phyloP scores from a whole-genome alignment of 2,329 filamentous ascomycete genomes.

The Penicillium sp. region DNA sequence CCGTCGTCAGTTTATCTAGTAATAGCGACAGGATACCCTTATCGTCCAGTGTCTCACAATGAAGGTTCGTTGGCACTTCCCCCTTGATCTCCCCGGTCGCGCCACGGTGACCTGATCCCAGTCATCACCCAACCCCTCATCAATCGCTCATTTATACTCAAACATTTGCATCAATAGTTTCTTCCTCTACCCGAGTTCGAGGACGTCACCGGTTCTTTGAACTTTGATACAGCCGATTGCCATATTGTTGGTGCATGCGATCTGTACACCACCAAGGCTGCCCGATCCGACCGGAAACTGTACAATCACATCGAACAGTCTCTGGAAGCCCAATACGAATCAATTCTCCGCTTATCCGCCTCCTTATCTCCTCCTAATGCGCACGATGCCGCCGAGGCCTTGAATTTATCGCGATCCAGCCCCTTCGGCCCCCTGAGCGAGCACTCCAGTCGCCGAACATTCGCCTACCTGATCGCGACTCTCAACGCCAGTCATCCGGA shows the following conservation, averaged over 20 bases:
- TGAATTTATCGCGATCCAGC: constrained; percentile 82
- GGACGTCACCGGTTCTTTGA: constrained; percentile 85
- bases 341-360: constrained; percentile 80
- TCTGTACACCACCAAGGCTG: constrained; percentile 95
- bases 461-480: constrained; percentile 94
- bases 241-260: constrained; percentile 93
- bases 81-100: constrained; percentile 6
- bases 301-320: constrained; percentile 94
- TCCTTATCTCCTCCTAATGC: constrained; percentile 83
- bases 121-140: not conserved
- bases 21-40: not conserved
- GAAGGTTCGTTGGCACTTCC: constrained; percentile 12
- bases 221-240: constrained; percentile 92
- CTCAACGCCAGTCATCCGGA: constrained; percentile 94
- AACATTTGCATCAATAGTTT: constrained; percentile 61
- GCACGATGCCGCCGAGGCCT: constrained; percentile 62
- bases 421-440: constrained; percentile 91
- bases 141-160: constrained; percentile 7
- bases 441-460: constrained; percentile 83
- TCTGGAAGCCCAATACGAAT: constrained; percentile 87
- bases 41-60: constrained; percentile 1
- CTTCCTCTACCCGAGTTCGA: constrained; percentile 89
- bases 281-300: constrained; percentile 92
- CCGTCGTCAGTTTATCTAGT: not conserved
- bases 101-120: constrained; percentile 1